Conservation (phyloP, 1,284 basidiomycete genomes). For the Chondrostereum purpureum region DNA sequence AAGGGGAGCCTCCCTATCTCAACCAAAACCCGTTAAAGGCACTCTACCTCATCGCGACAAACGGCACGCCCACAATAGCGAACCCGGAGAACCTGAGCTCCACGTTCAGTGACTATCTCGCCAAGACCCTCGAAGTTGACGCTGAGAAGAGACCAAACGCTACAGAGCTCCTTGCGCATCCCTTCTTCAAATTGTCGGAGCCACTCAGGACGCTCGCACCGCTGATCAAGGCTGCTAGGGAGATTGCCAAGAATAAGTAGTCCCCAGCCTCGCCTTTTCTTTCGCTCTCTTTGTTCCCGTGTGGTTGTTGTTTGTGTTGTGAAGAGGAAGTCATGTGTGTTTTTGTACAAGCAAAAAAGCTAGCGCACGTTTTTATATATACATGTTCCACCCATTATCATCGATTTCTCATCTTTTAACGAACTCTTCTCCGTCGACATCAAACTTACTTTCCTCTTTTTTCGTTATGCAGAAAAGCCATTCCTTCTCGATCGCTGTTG, state of each 20-base stretch:
- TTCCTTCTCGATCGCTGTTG: no score
- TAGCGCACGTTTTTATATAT: no score
- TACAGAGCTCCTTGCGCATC: constrained; percentile 69
- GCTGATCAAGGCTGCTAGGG: constrained; percentile 89
- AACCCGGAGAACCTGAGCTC: constrained; percentile 87
- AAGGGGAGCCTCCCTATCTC: constrained; percentile 96
- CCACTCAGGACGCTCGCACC: constrained; percentile 83
- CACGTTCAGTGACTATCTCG: constrained; percentile 89
- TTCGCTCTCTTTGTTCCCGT: background rate
- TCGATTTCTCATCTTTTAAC: no score
- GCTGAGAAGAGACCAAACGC: constrained; percentile 90
- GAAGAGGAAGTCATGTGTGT: background rate
- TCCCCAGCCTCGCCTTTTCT: background rate
- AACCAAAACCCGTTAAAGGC: constrained; percentile 96
- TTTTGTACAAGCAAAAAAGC: no score
- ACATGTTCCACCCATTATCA: no score
- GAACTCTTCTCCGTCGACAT: background rate
- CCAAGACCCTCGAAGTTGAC: constrained; percentile 90
- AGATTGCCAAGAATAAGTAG: constrained; percentile 69
- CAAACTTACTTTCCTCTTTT: background rate
- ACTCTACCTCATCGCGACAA: constrained; percentile 94
- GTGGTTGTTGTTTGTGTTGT: no score
- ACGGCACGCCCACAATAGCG: constrained; percentile 95
- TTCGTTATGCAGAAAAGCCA: no score
- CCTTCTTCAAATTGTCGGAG: constrained; percentile 85